phyloP scores from a whole-genome alignment of 192 early-diverging fungal genomes.

The Haplosporangium gracile region DNA sequence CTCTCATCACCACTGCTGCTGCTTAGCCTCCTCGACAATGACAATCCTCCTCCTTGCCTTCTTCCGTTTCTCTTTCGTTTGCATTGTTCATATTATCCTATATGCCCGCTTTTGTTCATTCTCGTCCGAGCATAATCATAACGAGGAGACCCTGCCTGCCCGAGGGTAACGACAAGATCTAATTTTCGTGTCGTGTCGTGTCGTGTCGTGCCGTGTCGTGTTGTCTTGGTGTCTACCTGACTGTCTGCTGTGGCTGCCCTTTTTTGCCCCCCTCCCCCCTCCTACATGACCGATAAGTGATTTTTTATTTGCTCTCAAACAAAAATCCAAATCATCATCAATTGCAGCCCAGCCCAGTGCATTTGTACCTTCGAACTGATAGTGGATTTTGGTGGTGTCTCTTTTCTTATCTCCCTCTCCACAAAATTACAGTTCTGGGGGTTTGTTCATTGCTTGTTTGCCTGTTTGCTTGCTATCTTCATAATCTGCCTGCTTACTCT shows the following conservation, averaged over 20 bases:
- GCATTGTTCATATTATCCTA: neutral
- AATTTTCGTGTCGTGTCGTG: too few relatives aligned
- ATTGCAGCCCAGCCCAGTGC: neutral
- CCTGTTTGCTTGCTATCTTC: neutral
- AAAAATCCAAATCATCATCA: neutral
- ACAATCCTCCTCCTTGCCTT: neutral
- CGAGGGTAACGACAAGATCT: neutral
- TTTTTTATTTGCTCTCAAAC: neutral
- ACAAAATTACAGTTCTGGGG: constrained; percentile 7
- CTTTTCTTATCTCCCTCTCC: neutral
- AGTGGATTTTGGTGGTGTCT: neutral
- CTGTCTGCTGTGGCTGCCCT: neutral
- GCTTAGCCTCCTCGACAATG: neutral
- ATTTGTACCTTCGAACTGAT: neutral
- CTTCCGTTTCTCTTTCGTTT: neutral
- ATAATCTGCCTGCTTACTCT: neutral
- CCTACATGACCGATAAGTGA: neutral
- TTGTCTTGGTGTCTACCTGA: neutral
- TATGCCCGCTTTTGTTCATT: neutral
- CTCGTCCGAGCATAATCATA: neutral
- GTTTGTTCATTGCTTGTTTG: too few relatives aligned
- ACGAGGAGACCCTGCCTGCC: neutral
- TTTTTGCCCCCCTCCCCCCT: too few relatives aligned
- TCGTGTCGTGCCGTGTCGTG: neutral
- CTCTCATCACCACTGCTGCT: neutral